phyloP scores from a whole-genome alignment of 148 eudicot genomes.

The Dysphania ambrosioides region DNA sequence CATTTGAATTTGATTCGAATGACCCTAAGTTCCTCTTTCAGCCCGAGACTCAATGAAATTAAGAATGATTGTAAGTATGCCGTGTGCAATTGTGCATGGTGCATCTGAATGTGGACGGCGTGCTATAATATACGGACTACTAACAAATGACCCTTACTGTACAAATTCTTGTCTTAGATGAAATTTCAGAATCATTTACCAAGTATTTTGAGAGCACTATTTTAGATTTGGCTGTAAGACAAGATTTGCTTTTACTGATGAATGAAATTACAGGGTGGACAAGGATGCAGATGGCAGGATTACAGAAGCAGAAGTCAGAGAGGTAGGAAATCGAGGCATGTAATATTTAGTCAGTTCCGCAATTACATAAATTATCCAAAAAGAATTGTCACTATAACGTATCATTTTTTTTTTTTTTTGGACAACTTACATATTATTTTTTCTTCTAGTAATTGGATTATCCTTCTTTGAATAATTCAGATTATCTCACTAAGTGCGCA shows the following conservation, averaged over 20 bases:
- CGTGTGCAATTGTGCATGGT: too few species aligned
- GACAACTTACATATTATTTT: too few species aligned
- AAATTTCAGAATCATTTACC: too few species aligned
- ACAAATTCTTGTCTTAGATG: too few species aligned
- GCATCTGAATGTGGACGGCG: too few species aligned
- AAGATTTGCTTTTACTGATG: conserved; percentile 5
- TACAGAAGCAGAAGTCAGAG: conserved; percentile 50
- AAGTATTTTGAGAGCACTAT: background rate
- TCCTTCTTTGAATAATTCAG: conserved; percentile 18
- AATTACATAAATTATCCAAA: background rate
- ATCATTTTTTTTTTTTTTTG: too few species aligned
- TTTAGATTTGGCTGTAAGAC: background rate
- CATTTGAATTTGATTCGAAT: too few species aligned
- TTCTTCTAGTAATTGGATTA: background rate
- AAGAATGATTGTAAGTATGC: too few species aligned
- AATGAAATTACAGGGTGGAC: conserved; percentile 43
- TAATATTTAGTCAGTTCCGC: background rate
- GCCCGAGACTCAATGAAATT: too few species aligned
- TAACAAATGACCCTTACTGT: too few species aligned
- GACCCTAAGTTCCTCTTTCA: too few species aligned
- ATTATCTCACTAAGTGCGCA: conserved; percentile 42
- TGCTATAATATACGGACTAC: too few species aligned
- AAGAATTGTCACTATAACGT: background rate
- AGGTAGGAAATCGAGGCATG: conserved; percentile 29
- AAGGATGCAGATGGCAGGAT: conserved; percentile 51